These are phyloP conservation scores for Penicillium sp. DNA, from an alignment of 2,329 filamentous ascomycete genomes.

Conservation along the genomic window DNA sequence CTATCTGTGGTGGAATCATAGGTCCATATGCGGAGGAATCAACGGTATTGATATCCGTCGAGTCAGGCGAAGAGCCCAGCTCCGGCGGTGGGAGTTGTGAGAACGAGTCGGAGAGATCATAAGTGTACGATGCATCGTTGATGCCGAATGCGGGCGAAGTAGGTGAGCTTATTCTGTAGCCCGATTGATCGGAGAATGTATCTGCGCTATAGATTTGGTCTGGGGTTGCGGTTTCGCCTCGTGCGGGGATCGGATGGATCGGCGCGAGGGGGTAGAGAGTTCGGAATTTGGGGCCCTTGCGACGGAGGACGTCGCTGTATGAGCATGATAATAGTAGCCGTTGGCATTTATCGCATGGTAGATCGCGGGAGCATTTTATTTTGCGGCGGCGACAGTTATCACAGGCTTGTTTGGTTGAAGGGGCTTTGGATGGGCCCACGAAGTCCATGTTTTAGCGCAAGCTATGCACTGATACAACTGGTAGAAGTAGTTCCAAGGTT, in stretches of 20 bases:
- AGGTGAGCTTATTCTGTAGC: slow-evolving; percentile 27
- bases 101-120: slow-evolving; percentile 29
- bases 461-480: background rate
- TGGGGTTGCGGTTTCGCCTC: slow-evolving; percentile 14
- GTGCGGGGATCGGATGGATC: slow-evolving; percentile 33
- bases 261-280: slow-evolving; percentile 41
- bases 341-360: slow-evolving; percentile 44
- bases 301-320: slow-evolving; percentile 41
- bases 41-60: slow-evolving; percentile 28
- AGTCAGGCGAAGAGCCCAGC: slow-evolving; percentile 37
- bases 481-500: background rate
- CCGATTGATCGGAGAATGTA: background rate
- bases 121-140: slow-evolving; percentile 25
- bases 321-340: slow-evolving; percentile 40
- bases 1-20: slow-evolving; percentile 12
- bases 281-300: slow-evolving; percentile 43
- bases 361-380: slow-evolving; percentile 44
- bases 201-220: background rate
- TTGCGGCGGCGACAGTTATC: slow-evolving; percentile 46
- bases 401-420: slow-evolving; percentile 38
- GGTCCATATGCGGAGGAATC: slow-evolving; percentile 25
- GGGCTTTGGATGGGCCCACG: slow-evolving; percentile 17
- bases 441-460: slow-evolving; percentile 21
- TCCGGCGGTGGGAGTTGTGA: slow-evolving; percentile 32
- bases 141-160: slow-evolving; percentile 27